Conservation (phyloP, 225 moss, liverwort and hornwort genomes). For the Takakia lepidozioides region DNA sequence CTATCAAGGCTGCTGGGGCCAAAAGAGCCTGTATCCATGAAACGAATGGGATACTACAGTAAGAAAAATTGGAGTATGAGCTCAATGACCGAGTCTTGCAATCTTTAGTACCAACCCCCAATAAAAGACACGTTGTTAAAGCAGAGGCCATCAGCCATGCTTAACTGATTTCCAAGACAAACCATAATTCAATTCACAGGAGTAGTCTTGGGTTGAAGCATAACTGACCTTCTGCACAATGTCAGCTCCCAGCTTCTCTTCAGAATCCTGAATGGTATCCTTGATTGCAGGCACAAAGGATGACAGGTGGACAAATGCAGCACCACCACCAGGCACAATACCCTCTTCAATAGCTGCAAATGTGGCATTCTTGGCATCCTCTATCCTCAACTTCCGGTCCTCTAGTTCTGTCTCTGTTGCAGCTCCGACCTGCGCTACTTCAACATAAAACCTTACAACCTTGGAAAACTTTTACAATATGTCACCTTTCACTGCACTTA, state of each 20-base stretch:
- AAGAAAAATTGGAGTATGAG: not conserved
- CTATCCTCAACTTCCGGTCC: conserved; percentile 84
- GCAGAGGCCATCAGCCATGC: not conserved
- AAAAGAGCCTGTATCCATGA: conserved; percentile 60
- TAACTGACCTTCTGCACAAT: conserved; percentile 74
- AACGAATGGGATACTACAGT: too few relatives aligned
- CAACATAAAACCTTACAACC: too few relatives aligned
- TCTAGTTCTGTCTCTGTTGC: conserved; percentile 96
- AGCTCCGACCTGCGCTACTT: conserved; percentile 72
- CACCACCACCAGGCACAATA: conserved; percentile 92
- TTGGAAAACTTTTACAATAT: too few relatives aligned
- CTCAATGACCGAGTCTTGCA: too few relatives aligned
- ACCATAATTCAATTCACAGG: too few relatives aligned
- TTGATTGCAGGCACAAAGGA: conserved; percentile 62
- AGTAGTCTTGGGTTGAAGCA: not conserved
- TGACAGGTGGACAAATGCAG: conserved; percentile 82
- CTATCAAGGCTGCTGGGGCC: conserved; percentile 70
- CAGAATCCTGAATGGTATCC: conserved; percentile 46
- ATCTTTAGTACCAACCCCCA: too few relatives aligned
- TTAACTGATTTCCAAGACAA: too few relatives aligned
- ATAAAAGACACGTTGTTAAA: too few relatives aligned
- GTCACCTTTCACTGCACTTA: too few relatives aligned
- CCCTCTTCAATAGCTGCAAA: conserved; percentile 98
- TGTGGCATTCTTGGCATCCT: conserved; percentile 97
- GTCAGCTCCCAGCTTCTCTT: conserved; percentile 89